Evolutionary conservation across 208 protist genomes (phyloP).

Genomic region (Crithidia mellificae): DNA sequence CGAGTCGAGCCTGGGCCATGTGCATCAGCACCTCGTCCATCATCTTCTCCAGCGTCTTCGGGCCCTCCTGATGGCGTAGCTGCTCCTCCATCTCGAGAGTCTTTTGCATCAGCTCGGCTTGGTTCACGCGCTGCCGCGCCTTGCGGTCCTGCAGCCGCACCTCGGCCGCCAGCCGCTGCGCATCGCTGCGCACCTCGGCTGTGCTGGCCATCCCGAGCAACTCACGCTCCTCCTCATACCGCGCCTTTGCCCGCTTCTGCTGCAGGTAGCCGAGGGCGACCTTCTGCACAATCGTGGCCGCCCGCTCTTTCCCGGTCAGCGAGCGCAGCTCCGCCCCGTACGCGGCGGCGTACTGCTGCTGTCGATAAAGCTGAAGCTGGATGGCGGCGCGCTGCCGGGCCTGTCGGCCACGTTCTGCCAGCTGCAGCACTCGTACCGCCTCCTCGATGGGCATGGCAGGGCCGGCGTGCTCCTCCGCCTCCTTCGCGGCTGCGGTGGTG

Average conservation of each 20-base stretch:
- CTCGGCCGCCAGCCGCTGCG: conserved; percentile 34
- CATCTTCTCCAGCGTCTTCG: conserved; percentile 94
- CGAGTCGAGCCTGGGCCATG: conserved; percentile 89
- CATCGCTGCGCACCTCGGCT: conserved; percentile 37
- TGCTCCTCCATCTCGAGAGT: conserved; percentile 71
- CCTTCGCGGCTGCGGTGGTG: not conserved
- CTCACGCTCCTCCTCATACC: conserved; percentile 81
- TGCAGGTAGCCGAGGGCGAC: conserved; percentile 85
- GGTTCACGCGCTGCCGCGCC: conserved; percentile 87
- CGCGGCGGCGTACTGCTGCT: conserved; percentile 75
- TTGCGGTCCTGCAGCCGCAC: conserved; percentile 68
- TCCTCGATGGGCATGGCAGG: conserved; percentile 74
- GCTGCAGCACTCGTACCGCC: conserved; percentile 90
- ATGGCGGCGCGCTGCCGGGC: conserved; percentile 93
- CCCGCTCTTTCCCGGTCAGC: conserved; percentile 76
- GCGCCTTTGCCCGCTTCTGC: conserved; percentile 62
- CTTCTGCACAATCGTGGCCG: conserved; percentile 90
- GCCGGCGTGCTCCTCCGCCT: not conserved
- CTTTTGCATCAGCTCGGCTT: conserved; percentile 82
- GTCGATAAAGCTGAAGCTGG: conserved; percentile 81
- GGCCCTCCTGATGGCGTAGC: conserved; percentile 90
- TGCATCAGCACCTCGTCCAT: conserved; percentile 91
- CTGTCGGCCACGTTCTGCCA: conserved; percentile 94
- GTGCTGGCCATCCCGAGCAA: conserved; percentile 87
- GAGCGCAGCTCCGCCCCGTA: conserved; percentile 66